Conservation (phyloP, 257 asterid species). For the Paulownia fortunei region DNA sequence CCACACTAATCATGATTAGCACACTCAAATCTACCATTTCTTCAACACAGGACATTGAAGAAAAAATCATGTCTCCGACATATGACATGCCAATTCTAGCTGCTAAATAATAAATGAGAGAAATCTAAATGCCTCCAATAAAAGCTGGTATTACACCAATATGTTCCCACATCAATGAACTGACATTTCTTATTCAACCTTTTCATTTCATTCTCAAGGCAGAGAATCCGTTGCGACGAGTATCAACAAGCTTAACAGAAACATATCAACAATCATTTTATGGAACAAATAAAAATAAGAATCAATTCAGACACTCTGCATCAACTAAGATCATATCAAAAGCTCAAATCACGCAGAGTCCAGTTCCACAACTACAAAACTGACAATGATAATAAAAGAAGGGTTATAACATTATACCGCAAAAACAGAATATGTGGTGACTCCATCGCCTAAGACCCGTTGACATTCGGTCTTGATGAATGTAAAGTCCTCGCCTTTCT, state of each 20-base stretch:
- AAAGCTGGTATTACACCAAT: not conserved
- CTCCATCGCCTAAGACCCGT: constrained; percentile 86
- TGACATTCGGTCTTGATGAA: constrained; percentile 88
- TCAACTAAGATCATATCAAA: constrained; percentile 13
- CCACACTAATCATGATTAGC: not conserved
- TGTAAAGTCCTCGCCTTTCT: constrained; percentile 96
- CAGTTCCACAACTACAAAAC: constrained; percentile 14
- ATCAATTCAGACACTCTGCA: not conserved
- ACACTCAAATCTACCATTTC: not conserved
- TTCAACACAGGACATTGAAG: not conserved
- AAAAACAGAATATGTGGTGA: constrained; percentile 85
- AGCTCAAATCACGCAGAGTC: constrained; percentile 29
- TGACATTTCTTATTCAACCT: not conserved
- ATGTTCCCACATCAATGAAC: not conserved
- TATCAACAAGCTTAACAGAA: not conserved
- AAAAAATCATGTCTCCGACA: not conserved
- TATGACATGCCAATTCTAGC: not conserved
- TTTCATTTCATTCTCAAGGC: not conserved
- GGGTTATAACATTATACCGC: constrained; percentile 53
- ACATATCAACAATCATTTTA: constrained; percentile 15
- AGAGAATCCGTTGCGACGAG: not conserved
- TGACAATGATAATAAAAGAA: not conserved
- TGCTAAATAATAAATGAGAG: not conserved
- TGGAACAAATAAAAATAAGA: not conserved
- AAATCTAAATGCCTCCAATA: not conserved